A percentile compares a stretch with the other conserved stretches of the same genome.
These are phyloP conservation scores for Candida taoyuanica DNA, from an alignment of 805 yeast genomes.

Conservation along the genomic window DNA sequence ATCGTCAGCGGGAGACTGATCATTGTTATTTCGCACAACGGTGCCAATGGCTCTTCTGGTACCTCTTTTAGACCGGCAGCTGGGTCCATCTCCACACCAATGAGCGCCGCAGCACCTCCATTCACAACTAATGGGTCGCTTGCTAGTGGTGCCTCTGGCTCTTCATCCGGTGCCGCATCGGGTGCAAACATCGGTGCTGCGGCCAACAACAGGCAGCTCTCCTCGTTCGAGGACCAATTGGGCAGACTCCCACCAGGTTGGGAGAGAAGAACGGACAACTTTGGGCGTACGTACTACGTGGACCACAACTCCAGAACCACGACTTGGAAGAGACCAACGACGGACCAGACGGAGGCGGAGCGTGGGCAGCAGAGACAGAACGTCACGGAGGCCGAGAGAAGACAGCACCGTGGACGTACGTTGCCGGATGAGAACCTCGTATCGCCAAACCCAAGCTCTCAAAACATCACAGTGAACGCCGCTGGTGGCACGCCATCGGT, in stretches of 20 bases:
- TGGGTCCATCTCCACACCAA: too few species aligned
- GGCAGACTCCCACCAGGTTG: constrained; percentile 98
- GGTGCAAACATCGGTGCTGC: constrained; percentile 25
- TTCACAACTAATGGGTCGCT: too few species aligned
- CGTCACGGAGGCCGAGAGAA: constrained; percentile 80
- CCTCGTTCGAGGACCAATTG: constrained; percentile 94
- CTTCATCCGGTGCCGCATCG: constrained; percentile 10
- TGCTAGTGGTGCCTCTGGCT: constrained; percentile 1
- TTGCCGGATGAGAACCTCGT: constrained; percentile 60
- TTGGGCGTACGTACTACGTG: constrained; percentile 95
- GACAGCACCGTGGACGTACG: constrained; percentile 86
- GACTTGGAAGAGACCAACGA: constrained; percentile 97
- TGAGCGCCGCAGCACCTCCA: too few species aligned
- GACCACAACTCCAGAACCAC: constrained; percentile 97
- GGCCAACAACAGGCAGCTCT: constrained; percentile 53
- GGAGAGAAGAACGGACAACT: constrained; percentile 97
- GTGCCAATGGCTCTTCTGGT: constrained; percentile 12
- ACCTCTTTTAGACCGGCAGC: too few species aligned
- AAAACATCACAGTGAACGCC: constrained; percentile 43
- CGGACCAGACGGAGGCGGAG: constrained; percentile 71
- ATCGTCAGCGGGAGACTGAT: constrained; percentile 93
- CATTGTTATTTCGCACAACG: constrained; percentile 57
- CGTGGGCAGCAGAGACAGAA: constrained; percentile 54
- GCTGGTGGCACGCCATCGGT: constrained; percentile 41
- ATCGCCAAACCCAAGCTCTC: constrained; percentile 25